Evolutionary conservation across 345 rosid species (phyloP).

Genomic region (Brassica juncea): DNA sequence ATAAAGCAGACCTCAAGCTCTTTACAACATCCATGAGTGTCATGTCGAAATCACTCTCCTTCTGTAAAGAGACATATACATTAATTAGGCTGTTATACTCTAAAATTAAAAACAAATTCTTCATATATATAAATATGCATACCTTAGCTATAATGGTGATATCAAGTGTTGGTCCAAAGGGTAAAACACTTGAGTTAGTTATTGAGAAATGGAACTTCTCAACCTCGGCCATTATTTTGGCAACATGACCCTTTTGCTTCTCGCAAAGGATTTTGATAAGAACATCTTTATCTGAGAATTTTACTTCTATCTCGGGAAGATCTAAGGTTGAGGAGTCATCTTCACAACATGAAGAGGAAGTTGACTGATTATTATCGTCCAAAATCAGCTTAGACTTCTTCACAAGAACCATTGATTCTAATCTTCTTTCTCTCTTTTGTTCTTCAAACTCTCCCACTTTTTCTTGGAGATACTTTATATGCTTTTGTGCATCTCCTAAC

Average conservation of each 20-base stretch:
- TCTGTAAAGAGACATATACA: slow-evolving; percentile 48
- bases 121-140: slow-evolving; percentile 8
- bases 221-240: slow-evolving; percentile 63
- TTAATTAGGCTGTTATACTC: not conserved
- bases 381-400: slow-evolving; percentile 61
- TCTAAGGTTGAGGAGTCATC: slow-evolving; percentile 36
- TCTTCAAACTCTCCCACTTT: slow-evolving; percentile 71
- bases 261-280: slow-evolving; percentile 76
- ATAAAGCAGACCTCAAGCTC: slow-evolving; percentile 54
- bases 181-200: slow-evolving; percentile 59
- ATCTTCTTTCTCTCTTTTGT: slow-evolving; percentile 54
- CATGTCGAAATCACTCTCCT: slow-evolving; percentile 64
- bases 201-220: slow-evolving; percentile 61
- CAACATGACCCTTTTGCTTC: slow-evolving; percentile 62
- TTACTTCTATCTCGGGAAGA: slow-evolving; percentile 81
- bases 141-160: slow-evolving; percentile 78
- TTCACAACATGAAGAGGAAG: slow-evolving; percentile 33
- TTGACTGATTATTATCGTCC: slow-evolving; percentile 47
- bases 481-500: slow-evolving; percentile 79
- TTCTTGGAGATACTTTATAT: slow-evolving; percentile 82
- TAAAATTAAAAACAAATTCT: not conserved
- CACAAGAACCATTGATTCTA: slow-evolving; percentile 71
- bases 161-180: slow-evolving; percentile 76
- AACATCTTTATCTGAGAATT: slow-evolving; percentile 65
- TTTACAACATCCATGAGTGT: slow-evolving; percentile 65